Evolutionary conservation across 2,329 filamentous ascomycete species (phyloP).

Genomic region (Hypoxylon sp.): DNA sequence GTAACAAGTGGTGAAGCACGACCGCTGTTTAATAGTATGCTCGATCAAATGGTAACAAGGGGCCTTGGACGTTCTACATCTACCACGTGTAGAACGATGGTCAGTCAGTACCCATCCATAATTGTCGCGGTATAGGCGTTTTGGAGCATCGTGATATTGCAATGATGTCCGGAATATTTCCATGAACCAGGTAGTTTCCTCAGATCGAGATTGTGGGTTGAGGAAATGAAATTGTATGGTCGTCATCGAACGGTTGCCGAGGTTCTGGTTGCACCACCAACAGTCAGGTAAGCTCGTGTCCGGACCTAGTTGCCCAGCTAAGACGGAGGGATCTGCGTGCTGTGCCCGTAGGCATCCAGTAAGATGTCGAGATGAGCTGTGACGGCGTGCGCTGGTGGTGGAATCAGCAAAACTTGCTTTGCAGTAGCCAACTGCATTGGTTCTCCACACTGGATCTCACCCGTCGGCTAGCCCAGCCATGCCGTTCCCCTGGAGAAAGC

Average conservation of each 20-base stretch:
- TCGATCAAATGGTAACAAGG: neutral
- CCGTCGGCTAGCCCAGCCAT: conserved; percentile 16
- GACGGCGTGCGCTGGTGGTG: conserved; percentile 34
- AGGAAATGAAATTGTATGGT: conserved; percentile 15
- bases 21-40: conserved; percentile 15
- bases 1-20: conserved; percentile 29
- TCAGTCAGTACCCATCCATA: neutral
- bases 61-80: neutral
- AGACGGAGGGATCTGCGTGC: conserved; percentile 42
- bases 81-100: neutral
- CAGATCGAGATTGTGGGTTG: conserved; percentile 40
- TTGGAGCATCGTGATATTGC: conserved; percentile 8
- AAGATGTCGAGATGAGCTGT: conserved; percentile 27
- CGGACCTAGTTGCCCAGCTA: conserved; percentile 41
- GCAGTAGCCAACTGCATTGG: conserved; percentile 24
- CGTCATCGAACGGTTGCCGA: conserved; percentile 37
- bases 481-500: conserved; percentile 19
- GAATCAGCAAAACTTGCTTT: conserved; percentile 45
- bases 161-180: conserved; percentile 32
- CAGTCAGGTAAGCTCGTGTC: conserved; percentile 44
- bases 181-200: conserved; percentile 10
- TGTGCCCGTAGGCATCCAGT: conserved; percentile 41
- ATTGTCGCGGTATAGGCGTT: conserved; percentile 1
- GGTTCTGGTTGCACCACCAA: conserved; percentile 35
- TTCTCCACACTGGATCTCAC: conserved; percentile 37